Evolutionary conservation across 1,284 basidiomycete genomes (phyloP), one percentile per base, ranked within the genome.

Genomic region (Exobasidium rhododendri): DNA sequence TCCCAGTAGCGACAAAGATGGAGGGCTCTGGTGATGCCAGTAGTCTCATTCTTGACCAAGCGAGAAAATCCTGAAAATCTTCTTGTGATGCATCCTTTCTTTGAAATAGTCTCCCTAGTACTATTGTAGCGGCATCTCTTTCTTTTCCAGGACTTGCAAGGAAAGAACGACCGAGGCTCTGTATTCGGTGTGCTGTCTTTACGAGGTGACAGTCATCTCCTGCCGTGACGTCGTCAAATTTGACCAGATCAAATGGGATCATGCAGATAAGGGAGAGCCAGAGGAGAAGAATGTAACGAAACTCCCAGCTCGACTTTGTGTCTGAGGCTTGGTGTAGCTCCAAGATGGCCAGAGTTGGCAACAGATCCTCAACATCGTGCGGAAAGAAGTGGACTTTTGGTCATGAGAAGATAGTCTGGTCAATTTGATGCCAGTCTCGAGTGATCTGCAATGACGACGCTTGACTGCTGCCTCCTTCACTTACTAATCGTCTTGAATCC

Each of bases 251-350:
- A 78, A 99, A 99, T 0, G 96, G 96, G 22, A 97, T 88, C 82
- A 92, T 92, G 81, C 90, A 90, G 56, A 97, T 89, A 17, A 98
- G 85, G 17, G 92, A 91, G 11, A 98, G 84, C 94, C 96, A 98
- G 1, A 97, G 83, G 3, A 98, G 83, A 24, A 91, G 83, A 14
- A 90, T 84, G 73, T 96, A 94, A 61, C 92, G 87, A 55, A 93
- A 80, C 50, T 89, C 83, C 96, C 96, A 98, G 46, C 62, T 60
- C 49, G 58, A 32, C 28, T 29, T 22, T 4, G 26, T 40, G 2
- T 51, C 14, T 32, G 44, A 30, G 84, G 13, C 7, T 13, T 24
- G 13, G 22, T 20, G 81, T 11, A 83, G 76, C 35, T 84, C 82
- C 68, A 92, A 84, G 66, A 88, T 88, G 13, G 84, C 82, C 14